Base-by-base conservation (phyloP, 306 rosid genomes). In the Fragaria nilgerrensis region DNA sequence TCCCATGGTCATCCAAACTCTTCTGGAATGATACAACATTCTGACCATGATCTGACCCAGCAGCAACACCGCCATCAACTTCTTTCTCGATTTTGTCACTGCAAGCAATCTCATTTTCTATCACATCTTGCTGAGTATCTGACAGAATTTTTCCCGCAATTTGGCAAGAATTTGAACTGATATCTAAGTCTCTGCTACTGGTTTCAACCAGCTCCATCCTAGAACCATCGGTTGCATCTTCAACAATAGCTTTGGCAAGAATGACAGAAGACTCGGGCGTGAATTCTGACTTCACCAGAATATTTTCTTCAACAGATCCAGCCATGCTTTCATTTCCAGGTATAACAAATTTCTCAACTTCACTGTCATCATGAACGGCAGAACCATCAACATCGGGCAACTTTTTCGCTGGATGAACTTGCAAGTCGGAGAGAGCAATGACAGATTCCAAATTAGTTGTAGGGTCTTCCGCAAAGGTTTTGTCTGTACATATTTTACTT, bases 21-120 rank as follows among this genome's bases (percentile, higher is more conserved):
- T 87, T 76, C 53, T 72, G 75, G 76, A 48, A 74, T 29, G 68
- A 63, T 32, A 61, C 76, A 43, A 43, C 78, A 66, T 77, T 77
- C 16, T 32, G 75, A 55, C 76, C 75, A 70, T 71, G 81, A 70
- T 72, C 76, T 41, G 58, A 73, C 63, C 59, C 80, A 52, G 82
- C 73, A 75, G 73, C 79, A 55, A 77, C 63, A 75, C 52, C 73
- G 36, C 47, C 77, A 67, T 52, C 83, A 20, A 74, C 63, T 70
- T 78, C 86, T 58, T 78, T 85, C 75, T 58, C 61, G 29, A 72
- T 74, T 69, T 81, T 74, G 72, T 80, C 53, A 61, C 67, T 81
- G 65, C 36, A 70, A 75, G 58, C 64, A 76, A 70, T 29, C 78
- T 81, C 81, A 39, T 82, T 79, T 55, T 76, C 89, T 70, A 75